Conservation (phyloP, 768 basidiomycete species). For the Pisolithus orientalis region DNA sequence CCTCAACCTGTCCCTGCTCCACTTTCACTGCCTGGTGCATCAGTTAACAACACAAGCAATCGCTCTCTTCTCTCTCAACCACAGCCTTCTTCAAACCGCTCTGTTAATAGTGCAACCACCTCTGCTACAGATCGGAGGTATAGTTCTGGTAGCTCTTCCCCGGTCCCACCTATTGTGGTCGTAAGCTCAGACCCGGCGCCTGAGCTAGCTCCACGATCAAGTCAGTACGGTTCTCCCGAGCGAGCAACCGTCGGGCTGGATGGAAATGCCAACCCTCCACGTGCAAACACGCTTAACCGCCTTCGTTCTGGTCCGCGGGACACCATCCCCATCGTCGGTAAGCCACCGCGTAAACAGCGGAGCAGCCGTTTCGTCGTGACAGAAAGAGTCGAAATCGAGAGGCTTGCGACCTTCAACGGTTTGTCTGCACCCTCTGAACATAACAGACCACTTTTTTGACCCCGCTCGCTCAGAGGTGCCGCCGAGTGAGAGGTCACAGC, state of each 20-base stretch:
- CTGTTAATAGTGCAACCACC: slow-evolving; percentile 32
- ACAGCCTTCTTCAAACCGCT: slow-evolving; percentile 35
- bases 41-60: slow-evolving; percentile 30
- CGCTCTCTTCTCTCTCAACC: slow-evolving; percentile 38
- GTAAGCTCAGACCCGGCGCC: slow-evolving; percentile 65
- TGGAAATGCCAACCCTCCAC: slow-evolving; percentile 50
- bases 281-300: slow-evolving; percentile 63
- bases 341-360: slow-evolving; percentile 95
- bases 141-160: slow-evolving; percentile 32
- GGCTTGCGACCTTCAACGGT: slow-evolving; percentile 88
- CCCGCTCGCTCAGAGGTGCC: slow-evolving; percentile 62
- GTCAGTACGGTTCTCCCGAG: slow-evolving; percentile 40
- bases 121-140: slow-evolving; percentile 58
- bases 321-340: slow-evolving; percentile 93
- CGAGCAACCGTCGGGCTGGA: slow-evolving; percentile 44
- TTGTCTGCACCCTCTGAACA: slow-evolving; percentile 2
- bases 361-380: slow-evolving; percentile 95
- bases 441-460: slow-evolving; percentile 8
- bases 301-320: slow-evolving; percentile 85
- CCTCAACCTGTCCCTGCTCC: slow-evolving; percentile 41
- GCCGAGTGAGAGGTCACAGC: slow-evolving; percentile 76
- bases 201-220: slow-evolving; percentile 39
- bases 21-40: slow-evolving; percentile 30
- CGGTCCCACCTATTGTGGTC: slow-evolving; percentile 80
- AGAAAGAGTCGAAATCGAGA: slow-evolving; percentile 94